phyloP scores from a whole-genome alignment of 768 basidiomycete species.

The Tephrocybe sp. region DNA sequence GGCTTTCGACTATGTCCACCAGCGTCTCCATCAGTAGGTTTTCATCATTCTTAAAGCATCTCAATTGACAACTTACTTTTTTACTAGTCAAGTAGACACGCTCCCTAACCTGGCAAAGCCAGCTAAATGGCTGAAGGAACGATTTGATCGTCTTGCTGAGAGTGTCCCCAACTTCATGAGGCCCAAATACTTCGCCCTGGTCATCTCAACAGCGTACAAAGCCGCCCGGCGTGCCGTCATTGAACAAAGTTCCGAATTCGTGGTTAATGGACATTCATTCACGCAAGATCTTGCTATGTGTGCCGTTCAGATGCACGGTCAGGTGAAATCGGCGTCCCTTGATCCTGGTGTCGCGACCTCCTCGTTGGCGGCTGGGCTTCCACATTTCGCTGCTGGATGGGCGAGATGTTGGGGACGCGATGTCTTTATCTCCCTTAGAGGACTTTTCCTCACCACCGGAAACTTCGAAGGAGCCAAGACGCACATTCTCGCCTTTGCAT shows the following conservation, averaged over 20 bases:
- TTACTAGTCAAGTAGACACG: slow-evolving; percentile 48
- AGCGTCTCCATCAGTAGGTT: slow-evolving; percentile 68
- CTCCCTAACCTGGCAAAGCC: slow-evolving; percentile 71
- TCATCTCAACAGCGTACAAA: slow-evolving; percentile 90
- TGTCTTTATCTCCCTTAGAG: slow-evolving; percentile 90
- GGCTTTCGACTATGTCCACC: slow-evolving; percentile 86
- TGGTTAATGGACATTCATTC: slow-evolving; percentile 81
- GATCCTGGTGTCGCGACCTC: slow-evolving; percentile 68
- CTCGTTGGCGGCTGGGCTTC: slow-evolving; percentile 90
- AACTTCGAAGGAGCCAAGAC: slow-evolving; percentile 80
- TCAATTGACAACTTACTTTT: slow-evolving; percentile 9
- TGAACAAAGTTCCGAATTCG: slow-evolving; percentile 87
- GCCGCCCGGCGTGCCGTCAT: slow-evolving; percentile 79
- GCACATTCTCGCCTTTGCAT: slow-evolving; percentile 92
- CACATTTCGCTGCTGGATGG: slow-evolving; percentile 93
- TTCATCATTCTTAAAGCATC: background rate
- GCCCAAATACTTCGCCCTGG: slow-evolving; percentile 94
- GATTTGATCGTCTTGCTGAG: slow-evolving; percentile 78
- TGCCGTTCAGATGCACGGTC: slow-evolving; percentile 86
- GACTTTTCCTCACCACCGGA: slow-evolving; percentile 91
- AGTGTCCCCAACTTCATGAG: slow-evolving; percentile 83
- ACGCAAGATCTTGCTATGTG: slow-evolving; percentile 88
- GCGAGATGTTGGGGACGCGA: slow-evolving; percentile 97
- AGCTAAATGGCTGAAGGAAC: slow-evolving; percentile 80
- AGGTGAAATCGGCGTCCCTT: slow-evolving; percentile 87